These are phyloP conservation scores for Neurospora intermedia DNA, from an alignment of 495 filamentous ascomycete genomes.

Conservation along the genomic window DNA sequence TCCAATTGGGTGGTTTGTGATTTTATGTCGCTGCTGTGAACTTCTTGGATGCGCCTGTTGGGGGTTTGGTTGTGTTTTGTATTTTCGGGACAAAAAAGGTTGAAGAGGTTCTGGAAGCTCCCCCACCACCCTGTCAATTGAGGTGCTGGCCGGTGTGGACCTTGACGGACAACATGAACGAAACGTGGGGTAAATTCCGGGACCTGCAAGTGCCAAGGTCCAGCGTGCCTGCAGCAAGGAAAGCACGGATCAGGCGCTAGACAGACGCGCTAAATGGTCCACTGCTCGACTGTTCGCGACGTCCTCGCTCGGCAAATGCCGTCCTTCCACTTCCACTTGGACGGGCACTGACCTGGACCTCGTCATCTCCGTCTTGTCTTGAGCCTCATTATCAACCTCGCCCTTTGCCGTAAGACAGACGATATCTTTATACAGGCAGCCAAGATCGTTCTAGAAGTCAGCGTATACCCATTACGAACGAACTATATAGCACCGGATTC, in stretches of 20 bases:
- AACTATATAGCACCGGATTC: background rate
- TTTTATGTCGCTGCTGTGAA: background rate
- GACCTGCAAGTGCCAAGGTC: background rate
- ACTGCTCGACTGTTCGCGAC: background rate
- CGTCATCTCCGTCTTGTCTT: background rate
- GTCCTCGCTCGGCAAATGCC: background rate
- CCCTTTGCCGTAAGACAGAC: background rate
- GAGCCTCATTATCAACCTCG: background rate
- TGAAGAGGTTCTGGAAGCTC: background rate
- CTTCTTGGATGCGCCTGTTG: background rate
- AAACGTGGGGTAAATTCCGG: background rate
- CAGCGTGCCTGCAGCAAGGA: background rate
- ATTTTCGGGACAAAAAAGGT: background rate
- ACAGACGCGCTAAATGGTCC: background rate
- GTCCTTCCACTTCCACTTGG: background rate
- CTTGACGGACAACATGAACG: background rate
- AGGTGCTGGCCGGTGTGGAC: background rate
- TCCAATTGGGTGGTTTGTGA: background rate
- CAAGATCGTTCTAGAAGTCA: background rate
- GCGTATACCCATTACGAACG: background rate
- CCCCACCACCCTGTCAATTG: background rate
- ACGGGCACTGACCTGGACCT: background rate
- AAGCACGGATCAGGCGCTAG: background rate
- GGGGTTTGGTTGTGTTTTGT: background rate
- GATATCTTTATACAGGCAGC: background rate